Percentiles rank a stretch among this genome's conserved stretches.
Conservation (phyloP, 441 rosid genomes). For the Omphalea diandra region DNA sequence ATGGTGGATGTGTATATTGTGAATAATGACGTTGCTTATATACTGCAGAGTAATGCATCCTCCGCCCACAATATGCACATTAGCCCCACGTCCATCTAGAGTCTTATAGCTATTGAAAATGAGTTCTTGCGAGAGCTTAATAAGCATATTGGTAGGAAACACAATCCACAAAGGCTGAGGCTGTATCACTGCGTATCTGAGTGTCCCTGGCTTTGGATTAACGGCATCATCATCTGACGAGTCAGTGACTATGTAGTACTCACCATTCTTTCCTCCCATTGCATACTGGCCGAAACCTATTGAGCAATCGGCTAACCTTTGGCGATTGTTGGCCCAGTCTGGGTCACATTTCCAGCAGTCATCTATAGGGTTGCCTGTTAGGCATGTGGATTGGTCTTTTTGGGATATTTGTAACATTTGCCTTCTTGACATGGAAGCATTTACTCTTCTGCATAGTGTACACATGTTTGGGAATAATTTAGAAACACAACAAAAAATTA, state of each 20-base stretch:
- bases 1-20: constrained; percentile 82
- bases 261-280: constrained; percentile 80
- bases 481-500: not conserved
- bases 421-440: constrained; percentile 72
- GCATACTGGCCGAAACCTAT: constrained; percentile 99
- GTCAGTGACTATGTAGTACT: constrained; percentile 78
- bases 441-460: constrained; percentile 66
- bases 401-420: constrained; percentile 41
- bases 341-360: constrained; percentile 99
- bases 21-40: constrained; percentile 77
- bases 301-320: constrained; percentile 76
- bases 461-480: not conserved
- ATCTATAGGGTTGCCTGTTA: constrained; percentile 87
- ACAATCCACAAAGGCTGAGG: constrained; percentile 85
- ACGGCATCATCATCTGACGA: constrained; percentile 82
- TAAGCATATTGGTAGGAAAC: constrained; percentile 80
- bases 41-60: constrained; percentile 94
- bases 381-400: constrained; percentile 44
- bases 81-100: constrained; percentile 90
- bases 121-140: constrained; percentile 70
- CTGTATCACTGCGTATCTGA: constrained; percentile 93
- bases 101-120: constrained; percentile 92
- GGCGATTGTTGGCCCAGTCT: constrained; percentile 84
- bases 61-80: constrained; percentile 83
- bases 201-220: constrained; percentile 74